Conservation (phyloP, 2,329 filamentous ascomycete species). For the Acrocalymma vagum region DNA sequence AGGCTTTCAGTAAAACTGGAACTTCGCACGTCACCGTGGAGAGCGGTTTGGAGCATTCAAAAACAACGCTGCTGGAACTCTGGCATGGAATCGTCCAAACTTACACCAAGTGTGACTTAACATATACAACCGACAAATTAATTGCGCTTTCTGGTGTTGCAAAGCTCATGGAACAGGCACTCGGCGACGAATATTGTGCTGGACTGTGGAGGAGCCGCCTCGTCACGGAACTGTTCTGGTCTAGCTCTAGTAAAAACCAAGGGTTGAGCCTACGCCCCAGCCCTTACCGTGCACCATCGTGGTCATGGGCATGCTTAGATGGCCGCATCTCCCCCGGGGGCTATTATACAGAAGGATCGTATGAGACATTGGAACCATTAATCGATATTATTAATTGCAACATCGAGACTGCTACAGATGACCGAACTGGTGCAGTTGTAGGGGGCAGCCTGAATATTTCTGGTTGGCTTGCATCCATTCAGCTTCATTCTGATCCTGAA, state of each 20-base stretch:
- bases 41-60: neutral
- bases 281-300: slow-evolving; percentile 1
- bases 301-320: slow-evolving; percentile 7
- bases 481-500: no score
- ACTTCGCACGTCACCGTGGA: no score
- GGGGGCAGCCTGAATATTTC: no score
- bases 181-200: slow-evolving; percentile 4
- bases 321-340: neutral
- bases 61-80: no score
- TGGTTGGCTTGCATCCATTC: no score
- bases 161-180: slow-evolving; percentile 1
- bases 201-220: slow-evolving; percentile 5
- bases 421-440: no score
- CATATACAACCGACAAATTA: slow-evolving; percentile 1
- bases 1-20: neutral
- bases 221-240: neutral
- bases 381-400: no score
- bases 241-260: no score
- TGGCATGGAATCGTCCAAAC: slow-evolving; percentile 3
- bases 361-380: no score
- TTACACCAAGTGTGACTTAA: slow-evolving; percentile 6
- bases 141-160: slow-evolving; percentile 5
- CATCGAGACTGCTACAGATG: no score
- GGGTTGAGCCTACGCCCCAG: slow-evolving; percentile 1
- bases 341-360: neutral